These are phyloP conservation scores for Nepenthes alata DNA, from an alignment of 179 eudicot genomes.

Conservation along the genomic window DNA sequence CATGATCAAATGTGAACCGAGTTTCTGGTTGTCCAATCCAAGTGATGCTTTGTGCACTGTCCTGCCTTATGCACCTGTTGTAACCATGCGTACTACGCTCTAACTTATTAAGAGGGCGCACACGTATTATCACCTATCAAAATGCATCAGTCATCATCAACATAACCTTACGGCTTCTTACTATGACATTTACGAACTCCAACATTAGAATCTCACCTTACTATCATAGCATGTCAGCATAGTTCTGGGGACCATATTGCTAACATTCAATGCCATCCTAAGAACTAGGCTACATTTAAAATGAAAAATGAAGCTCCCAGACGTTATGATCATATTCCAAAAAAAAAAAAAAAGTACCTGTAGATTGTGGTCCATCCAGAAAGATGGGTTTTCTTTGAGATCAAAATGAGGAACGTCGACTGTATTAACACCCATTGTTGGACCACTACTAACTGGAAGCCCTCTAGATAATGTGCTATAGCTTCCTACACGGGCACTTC, in stretches of 20 bases:
- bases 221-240: too few relatives aligned
- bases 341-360: constrained; percentile 33
- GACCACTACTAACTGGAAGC: constrained; percentile 28
- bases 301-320: background rate
- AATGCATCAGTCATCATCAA: background rate
- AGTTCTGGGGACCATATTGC: too few relatives aligned
- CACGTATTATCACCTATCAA: constrained; percentile 71
- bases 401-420: constrained; percentile 83
- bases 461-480: constrained; percentile 50
- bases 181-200: background rate
- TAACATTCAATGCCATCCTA: background rate
- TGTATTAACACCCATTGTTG: constrained; percentile 35
- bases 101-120: constrained; percentile 62
- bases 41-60: constrained; percentile 70
- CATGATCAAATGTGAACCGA: constrained; percentile 91
- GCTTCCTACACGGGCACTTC: constrained; percentile 32
- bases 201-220: background rate
- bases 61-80: constrained; percentile 80
- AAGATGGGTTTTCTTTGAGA: constrained; percentile 86
- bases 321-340: background rate
- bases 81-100: constrained; percentile 57
- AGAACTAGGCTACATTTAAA: background rate
- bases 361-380: constrained; percentile 98
- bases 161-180: background rate
- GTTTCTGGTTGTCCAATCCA: constrained; percentile 93